Evolutionary conservation across 805 yeast species (phyloP).

Genomic region (Priceomyces haplophilus): DNA sequence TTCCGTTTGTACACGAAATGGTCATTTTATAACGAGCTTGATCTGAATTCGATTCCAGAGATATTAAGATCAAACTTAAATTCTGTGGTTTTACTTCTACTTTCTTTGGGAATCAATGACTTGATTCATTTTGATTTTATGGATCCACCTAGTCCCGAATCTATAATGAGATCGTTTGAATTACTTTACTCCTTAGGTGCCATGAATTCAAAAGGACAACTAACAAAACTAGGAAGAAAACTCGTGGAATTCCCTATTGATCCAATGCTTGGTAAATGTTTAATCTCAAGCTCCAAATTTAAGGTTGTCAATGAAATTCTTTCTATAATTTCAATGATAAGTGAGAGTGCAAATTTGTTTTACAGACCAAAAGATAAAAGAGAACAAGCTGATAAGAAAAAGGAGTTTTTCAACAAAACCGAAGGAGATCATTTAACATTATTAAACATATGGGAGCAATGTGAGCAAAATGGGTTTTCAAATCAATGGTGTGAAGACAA

Average conservation of each 20-base stretch:
- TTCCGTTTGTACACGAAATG: constrained; percentile 83
- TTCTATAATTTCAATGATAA: constrained; percentile 78
- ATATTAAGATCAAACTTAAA: constrained; percentile 82
- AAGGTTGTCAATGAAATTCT: constrained; percentile 67
- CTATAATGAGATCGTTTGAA: constrained; percentile 73
- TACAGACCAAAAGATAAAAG: constrained; percentile 66
- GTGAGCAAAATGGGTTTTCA: constrained; percentile 67
- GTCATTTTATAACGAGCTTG: constrained; percentile 75
- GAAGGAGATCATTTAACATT: constrained; percentile 80
- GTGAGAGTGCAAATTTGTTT: constrained; percentile 71
- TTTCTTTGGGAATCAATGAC: constrained; percentile 84
- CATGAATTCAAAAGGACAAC: constrained; percentile 68
- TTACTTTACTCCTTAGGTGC: constrained; percentile 87
- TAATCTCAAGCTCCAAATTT: constrained; percentile 59
- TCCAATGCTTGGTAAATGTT: constrained; percentile 79
- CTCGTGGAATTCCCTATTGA: constrained; percentile 94
- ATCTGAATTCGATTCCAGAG: constrained; percentile 82
- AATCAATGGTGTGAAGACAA: constrained; percentile 83
- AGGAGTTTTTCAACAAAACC: constrained; percentile 50
- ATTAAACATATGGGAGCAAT: constrained; percentile 71
- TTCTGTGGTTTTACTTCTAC: constrained; percentile 67
- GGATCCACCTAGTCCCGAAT: constrained; percentile 80
- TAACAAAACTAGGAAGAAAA: constrained; percentile 73
- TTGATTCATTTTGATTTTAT: constrained; percentile 80
- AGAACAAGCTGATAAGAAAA: constrained; percentile 62